Base-by-base conservation (phyloP, 1,139 yeast species). In the Scheffersomyces insectosa region DNA sequence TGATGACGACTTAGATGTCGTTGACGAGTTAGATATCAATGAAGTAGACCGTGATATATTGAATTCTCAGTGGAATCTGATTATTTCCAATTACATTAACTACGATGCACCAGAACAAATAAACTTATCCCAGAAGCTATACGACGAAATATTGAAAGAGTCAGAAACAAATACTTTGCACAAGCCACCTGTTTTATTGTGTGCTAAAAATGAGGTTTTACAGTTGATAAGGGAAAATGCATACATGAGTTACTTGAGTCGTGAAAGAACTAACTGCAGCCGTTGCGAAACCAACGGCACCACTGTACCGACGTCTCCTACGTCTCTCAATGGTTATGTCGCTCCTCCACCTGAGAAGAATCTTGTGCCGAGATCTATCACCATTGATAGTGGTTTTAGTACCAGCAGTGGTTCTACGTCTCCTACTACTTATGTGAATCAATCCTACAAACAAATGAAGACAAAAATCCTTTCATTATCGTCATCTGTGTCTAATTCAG, bases 161-260 rank as follows among this genome's bases (percentile, higher is more conserved):
- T 46, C 60, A 16, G 47, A 50, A 2, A 33, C 23, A 15, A 50
- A 57, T 32, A 42, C 50, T 4, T 46, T 46, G n/a, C 80, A 75
- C 43, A 62, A 70, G 10, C 81, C 81, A 0, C 39, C 50, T 13
- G 59, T 64, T 1, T 57, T 77, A n/a, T 43, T 67, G 28, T 62
- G 60, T n/a, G 77, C 80, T 3, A 71, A 71, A 49, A 64, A 66
- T 42, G 78, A 75, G 39, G 70, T 73, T 5, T 41, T 74, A 25
- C 75, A 70, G 45, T 48, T 77, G 25, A 53, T 77, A 31, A 65
- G 75, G 46, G 82, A 76, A 49, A 77, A 77, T 49, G 76, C 68
- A 4, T 75, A 72, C 48, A 31, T 31, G 34, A n/a, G 20, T n/a
- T 31, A 31, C n/a, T 14, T 15, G 7, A 31, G 34, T n/a, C 34